Conservation (phyloP, 108 stramenopile species). For the Schizochytrium sp. region DNA sequence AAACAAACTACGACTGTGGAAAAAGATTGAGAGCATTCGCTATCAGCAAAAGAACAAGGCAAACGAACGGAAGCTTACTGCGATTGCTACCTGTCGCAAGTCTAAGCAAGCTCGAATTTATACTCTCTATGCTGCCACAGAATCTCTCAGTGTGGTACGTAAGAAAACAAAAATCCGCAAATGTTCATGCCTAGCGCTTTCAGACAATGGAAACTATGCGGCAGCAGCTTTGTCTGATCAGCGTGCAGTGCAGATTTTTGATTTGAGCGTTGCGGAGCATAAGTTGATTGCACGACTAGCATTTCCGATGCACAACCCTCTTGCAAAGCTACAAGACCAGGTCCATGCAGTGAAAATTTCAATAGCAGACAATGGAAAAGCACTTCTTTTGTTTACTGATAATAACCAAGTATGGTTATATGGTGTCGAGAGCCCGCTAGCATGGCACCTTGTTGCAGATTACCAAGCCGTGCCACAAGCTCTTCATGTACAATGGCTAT, state of each 20-base stretch:
- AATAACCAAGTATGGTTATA: background rate
- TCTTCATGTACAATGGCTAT: background rate
- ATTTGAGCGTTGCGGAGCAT: background rate
- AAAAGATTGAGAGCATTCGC: background rate
- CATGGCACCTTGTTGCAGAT: slow-evolving; percentile 7
- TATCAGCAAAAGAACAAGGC: background rate
- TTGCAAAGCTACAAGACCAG: background rate
- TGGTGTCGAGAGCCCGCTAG: background rate
- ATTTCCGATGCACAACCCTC: background rate
- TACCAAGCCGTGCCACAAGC: background rate
- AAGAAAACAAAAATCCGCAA: slow-evolving; percentile 12
- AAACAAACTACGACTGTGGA: background rate
- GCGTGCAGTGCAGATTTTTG: slow-evolving; percentile 3
- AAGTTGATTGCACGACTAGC: background rate
- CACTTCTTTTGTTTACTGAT: background rate
- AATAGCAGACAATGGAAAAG: background rate
- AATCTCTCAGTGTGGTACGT: background rate
- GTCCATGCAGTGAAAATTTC: background rate
- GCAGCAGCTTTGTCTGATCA: background rate
- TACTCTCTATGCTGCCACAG: background rate
- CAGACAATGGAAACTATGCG: background rate
- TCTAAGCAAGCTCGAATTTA: background rate
- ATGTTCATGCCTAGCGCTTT: background rate
- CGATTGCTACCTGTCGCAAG: background rate
- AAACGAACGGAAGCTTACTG: background rate